phyloP scores from a whole-genome alignment of 208 protist genomes.

The Leishmania amazonensis region DNA sequence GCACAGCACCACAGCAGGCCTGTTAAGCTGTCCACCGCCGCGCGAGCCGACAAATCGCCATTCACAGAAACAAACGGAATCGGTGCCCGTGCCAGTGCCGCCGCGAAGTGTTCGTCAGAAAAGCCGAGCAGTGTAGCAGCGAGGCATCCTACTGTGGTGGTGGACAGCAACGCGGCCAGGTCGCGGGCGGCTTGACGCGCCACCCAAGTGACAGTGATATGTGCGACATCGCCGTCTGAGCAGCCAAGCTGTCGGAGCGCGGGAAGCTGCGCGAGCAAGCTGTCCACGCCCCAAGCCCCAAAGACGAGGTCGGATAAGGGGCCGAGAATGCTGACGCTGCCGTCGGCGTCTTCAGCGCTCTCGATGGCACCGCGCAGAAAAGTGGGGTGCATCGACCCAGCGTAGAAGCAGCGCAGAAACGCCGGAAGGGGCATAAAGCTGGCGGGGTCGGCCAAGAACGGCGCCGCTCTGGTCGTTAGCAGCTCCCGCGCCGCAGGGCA shows the following conservation, averaged over 20 bases:
- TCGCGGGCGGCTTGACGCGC: slow-evolving; percentile 20
- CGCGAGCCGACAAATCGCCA: slow-evolving; percentile 14
- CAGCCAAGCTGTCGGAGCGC: slow-evolving; percentile 34
- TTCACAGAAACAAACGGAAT: slow-evolving; percentile 32
- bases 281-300: slow-evolving; percentile 26
- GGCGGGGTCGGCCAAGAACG: not conserved
- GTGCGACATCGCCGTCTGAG: slow-evolving; percentile 32
- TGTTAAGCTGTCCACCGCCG: slow-evolving; percentile 23
- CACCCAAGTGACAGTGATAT: slow-evolving; percentile 43
- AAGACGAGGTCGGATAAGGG: slow-evolving; percentile 49
- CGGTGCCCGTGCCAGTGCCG: slow-evolving; percentile 36
- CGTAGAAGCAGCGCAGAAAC: slow-evolving; percentile 60
- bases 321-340: slow-evolving; percentile 30
- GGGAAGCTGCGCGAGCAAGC: slow-evolving; percentile 40
- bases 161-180: slow-evolving; percentile 20
- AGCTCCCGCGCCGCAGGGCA: not conserved
- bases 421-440: slow-evolving; percentile 31
- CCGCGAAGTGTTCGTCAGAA: slow-evolving; percentile 44
- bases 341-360: slow-evolving; percentile 30
- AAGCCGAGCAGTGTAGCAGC: slow-evolving; percentile 45
- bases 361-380: slow-evolving; percentile 39
- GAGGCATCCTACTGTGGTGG: slow-evolving; percentile 38
- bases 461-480: not conserved
- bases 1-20: slow-evolving; percentile 31
- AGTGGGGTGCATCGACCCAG: slow-evolving; percentile 37